Percentiles rank a stretch among this genome's conserved stretches.
Evolutionary conservation across 2,329 filamentous ascomycete genomes (phyloP).

Genomic region (Alternaria triticina): DNA sequence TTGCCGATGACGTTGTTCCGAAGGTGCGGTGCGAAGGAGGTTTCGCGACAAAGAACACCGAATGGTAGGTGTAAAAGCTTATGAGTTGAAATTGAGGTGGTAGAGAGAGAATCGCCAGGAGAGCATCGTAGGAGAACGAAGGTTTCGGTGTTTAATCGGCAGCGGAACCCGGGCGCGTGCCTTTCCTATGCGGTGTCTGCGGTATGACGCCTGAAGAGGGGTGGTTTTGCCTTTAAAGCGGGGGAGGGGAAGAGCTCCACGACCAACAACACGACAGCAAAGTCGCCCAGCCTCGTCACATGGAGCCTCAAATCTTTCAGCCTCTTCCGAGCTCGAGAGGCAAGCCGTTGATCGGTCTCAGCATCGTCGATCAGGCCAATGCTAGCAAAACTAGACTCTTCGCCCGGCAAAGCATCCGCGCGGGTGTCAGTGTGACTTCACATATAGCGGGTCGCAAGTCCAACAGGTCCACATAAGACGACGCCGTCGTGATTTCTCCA

Average conservation of each 20-base stretch:
- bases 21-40: constrained; percentile 16
- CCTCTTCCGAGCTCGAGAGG: constrained; percentile 26
- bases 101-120: constrained; percentile 21
- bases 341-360: constrained; percentile 18
- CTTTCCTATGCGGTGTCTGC: constrained; percentile 22
- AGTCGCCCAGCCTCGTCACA: constrained; percentile 28
- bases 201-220: constrained; percentile 34
- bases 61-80: constrained; percentile 9
- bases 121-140: constrained; percentile 23
- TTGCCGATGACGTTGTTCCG: constrained; percentile 27
- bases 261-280: constrained; percentile 16
- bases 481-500: constrained; percentile 12
- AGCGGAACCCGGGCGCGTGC: constrained; percentile 25
- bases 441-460: constrained; percentile 29
- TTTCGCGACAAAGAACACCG: constrained; percentile 30
- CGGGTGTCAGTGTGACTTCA: constrained; percentile 32
- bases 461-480: constrained; percentile 19
- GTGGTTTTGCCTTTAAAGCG: constrained; percentile 33
- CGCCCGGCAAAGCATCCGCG: constrained; percentile 23
- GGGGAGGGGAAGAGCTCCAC: constrained; percentile 26
- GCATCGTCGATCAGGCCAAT: constrained; percentile 21
- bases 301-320: constrained; percentile 32
- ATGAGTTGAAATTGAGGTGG: constrained; percentile 20
- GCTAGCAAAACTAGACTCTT: constrained; percentile 13
- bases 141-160: constrained; percentile 32